These are phyloP conservation scores for Coffea eugenioides DNA, from an alignment of 257 asterid genomes.

Conservation along the genomic window DNA sequence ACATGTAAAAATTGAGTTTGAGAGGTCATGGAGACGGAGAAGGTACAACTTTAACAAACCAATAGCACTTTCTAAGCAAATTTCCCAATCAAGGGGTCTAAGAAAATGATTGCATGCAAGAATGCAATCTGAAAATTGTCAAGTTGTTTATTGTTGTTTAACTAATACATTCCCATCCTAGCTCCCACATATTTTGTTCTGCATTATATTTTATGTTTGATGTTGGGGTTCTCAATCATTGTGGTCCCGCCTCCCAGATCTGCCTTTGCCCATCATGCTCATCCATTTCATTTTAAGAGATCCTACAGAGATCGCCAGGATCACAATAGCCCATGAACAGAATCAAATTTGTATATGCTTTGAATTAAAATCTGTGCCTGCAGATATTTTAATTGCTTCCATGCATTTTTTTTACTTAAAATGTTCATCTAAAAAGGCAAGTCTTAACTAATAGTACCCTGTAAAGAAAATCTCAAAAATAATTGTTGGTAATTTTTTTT, in stretches of 20 bases:
- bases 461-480: no score
- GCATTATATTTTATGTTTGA: not conserved
- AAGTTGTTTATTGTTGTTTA: constrained; percentile 18
- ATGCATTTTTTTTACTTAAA: no score
- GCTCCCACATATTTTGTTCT: not conserved
- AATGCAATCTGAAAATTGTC: constrained; percentile 7
- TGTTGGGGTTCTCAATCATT: constrained; percentile 7
- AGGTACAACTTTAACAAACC: not conserved
- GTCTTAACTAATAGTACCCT: no score
- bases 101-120: constrained; percentile 12
- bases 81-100: constrained; percentile 11
- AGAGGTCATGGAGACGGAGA: not conserved
- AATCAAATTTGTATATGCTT: not conserved
- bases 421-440: no score
- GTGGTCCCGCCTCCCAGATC: constrained; percentile 9
- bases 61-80: not conserved
- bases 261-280: constrained; percentile 1
- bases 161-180: not conserved
- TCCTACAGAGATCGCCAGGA: not conserved
- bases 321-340: not conserved
- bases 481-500: no score
- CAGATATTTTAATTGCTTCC: not conserved
- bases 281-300: constrained; percentile 2
- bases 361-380: not conserved
- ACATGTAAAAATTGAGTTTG: not conserved